Conservation (phyloP, 768 basidiomycete species). For the Russula olivacea region DNA sequence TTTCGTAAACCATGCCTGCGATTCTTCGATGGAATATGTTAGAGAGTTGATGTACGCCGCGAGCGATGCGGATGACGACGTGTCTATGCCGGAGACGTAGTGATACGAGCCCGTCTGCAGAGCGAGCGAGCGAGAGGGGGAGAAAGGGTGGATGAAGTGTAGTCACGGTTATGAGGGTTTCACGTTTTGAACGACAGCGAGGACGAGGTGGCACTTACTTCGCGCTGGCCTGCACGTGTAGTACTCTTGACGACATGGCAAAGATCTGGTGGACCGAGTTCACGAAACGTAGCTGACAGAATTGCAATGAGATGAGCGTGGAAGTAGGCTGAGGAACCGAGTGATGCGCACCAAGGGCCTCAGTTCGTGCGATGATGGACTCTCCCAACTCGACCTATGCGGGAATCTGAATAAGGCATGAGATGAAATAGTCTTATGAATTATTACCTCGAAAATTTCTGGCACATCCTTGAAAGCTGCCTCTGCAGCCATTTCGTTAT, state of each 20-base stretch:
- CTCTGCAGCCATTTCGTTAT: conserved; percentile 38
- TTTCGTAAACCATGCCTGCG: conserved; percentile 87
- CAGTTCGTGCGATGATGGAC: conserved; percentile 82
- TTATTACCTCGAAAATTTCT: conserved; percentile 87
- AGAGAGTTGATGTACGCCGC: conserved; percentile 98
- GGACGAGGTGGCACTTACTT: conserved; percentile 49
- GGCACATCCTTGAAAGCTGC: conserved; percentile 89
- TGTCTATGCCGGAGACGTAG: conserved; percentile 97
- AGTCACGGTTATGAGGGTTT: not conserved
- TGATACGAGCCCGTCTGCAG: conserved; percentile 89
- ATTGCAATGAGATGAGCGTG: conserved; percentile 20
- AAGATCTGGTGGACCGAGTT: conserved; percentile 95
- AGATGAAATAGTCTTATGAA: not conserved
- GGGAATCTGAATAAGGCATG: conserved; percentile 1
- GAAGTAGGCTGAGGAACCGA: not conserved
- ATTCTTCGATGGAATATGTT: conserved; percentile 92
- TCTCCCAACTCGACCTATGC: conserved; percentile 83
- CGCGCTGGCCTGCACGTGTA: conserved; percentile 75
- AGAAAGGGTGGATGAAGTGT: not conserved
- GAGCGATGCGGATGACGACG: conserved; percentile 93
- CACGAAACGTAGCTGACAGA: conserved; percentile 79
- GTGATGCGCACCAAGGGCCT: conserved; percentile 69
- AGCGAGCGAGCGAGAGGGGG: not conserved
- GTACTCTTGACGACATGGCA: conserved; percentile 94
- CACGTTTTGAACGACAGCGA: not conserved